A percentile compares a stretch with the other conserved stretches of the same genome.
These are phyloP conservation scores for Trifolium subterraneum DNA, from an alignment of 306 rosid genomes.

Conservation along the genomic window DNA sequence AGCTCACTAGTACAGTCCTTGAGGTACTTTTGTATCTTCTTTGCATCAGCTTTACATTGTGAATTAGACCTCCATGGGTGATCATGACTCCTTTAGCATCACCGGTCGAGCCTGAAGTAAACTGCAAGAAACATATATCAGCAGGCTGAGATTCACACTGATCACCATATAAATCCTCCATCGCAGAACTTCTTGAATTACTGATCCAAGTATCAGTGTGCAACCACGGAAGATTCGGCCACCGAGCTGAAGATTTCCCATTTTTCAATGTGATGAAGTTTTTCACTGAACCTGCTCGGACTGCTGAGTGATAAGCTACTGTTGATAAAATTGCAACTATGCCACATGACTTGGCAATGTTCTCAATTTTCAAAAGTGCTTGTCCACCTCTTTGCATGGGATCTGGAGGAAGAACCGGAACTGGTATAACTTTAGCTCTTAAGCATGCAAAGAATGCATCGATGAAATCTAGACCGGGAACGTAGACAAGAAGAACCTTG, in stretches of 20 bases:
- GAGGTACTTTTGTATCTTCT: slow-evolving; percentile 83
- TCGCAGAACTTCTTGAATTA: slow-evolving; percentile 50
- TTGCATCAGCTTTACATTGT: slow-evolving; percentile 85
- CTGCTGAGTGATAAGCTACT: slow-evolving; percentile 77
- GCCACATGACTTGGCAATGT: slow-evolving; percentile 80
- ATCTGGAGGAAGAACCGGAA: slow-evolving; percentile 95
- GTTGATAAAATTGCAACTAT: slow-evolving; percentile 85
- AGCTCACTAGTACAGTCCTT: slow-evolving; percentile 78
- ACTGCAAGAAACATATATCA: slow-evolving; percentile 82
- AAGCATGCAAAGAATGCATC: slow-evolving; percentile 95
- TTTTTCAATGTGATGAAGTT: slow-evolving; percentile 61
- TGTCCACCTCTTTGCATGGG: slow-evolving; percentile 93
- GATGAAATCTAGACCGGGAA: slow-evolving; percentile 82
- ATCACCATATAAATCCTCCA: slow-evolving; percentile 46
- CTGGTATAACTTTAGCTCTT: slow-evolving; percentile 81
- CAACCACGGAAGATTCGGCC: slow-evolving; percentile 96
- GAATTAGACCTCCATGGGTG: slow-evolving; percentile 87
- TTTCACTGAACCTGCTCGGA: slow-evolving; percentile 75
- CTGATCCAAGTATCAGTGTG: slow-evolving; percentile 80
- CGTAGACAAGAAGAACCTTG: slow-evolving; percentile 78
- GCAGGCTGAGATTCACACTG: slow-evolving; percentile 60
- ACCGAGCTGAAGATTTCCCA: slow-evolving; percentile 61
- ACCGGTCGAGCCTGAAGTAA: slow-evolving; percentile 92
- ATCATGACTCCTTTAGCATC: slow-evolving; percentile 99
- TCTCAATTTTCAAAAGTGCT: slow-evolving; percentile 82